Base-by-base conservation (phyloP, 305 asterid species). In the Coffea humblotiana region DNA sequence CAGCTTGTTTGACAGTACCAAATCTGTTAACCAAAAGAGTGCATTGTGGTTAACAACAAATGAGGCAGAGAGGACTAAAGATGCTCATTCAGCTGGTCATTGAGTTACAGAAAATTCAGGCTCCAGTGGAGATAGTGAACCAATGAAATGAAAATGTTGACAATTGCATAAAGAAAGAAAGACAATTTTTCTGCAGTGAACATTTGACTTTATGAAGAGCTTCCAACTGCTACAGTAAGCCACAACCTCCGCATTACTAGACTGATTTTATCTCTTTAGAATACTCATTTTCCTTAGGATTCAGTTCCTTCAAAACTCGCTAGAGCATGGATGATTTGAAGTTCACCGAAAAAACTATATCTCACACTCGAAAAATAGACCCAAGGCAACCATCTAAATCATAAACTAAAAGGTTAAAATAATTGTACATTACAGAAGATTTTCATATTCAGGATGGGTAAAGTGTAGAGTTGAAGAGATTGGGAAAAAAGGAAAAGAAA, bases 1-100 rank as follows among this genome's bases (percentile, higher is more conserved):
- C 87, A 96, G 91, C 91, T 96, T 96, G 86, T 93, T 94, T 77
- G 99, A 90, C 70, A 96, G 95, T 83, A 96, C 98, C 89, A 96
- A 82, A 90, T 94, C 99, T 96, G 97, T 86, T 32, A 80, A 88
- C 77, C 88, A 88, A 79, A 19, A 52, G 9, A 60, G 32, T 43
- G 29, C 64, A 14, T 47, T 1, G 63, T 47, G n/a, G 32, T 72
- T 64, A 58, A 25, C 4, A 72, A 29, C 15, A 8, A 49, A 16
- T 15, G 45, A 54, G 70, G 19, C 6, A 49, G 56, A 47, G 63
- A 48, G 52, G 54, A 63, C 52, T 79, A 18, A 11, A n/a, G 47
- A 11, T 52, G 60, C 13, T 60, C 27, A 58, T 58, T n/a, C 8
- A 75, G 66, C 78, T 58, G 78, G 48, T 19, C 21, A 19, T 32